Conservation (phyloP, 2,329 filamentous ascomycete genomes). For the Trichoderma arundinaceum region DNA sequence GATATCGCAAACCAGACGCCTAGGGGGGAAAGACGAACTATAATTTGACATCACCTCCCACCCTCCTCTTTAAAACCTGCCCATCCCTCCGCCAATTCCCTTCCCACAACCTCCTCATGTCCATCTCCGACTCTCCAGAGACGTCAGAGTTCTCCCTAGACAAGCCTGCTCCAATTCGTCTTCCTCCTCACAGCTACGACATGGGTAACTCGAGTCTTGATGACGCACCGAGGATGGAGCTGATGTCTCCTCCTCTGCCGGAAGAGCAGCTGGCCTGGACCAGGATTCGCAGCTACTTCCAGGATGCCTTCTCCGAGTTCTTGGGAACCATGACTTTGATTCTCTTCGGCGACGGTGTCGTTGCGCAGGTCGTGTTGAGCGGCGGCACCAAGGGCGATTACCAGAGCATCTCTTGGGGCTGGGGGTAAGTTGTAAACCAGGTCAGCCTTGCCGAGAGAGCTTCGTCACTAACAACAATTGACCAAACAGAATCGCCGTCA, state of each 20-base stretch:
- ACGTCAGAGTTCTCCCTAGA: slow-evolving; percentile 45
- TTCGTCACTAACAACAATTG: not conserved
- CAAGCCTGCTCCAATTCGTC: slow-evolving; percentile 40
- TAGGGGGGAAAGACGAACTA: slow-evolving; percentile 4
- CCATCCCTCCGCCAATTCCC: not conserved
- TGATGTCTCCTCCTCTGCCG: slow-evolving; percentile 26
- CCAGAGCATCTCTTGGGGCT: slow-evolving; percentile 57
- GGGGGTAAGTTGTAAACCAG: slow-evolving; percentile 49
- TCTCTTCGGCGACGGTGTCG: slow-evolving; percentile 72
- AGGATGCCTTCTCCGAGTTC: slow-evolving; percentile 70
- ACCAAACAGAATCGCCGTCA: slow-evolving; percentile 63
- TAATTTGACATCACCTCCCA: slow-evolving; percentile 27
- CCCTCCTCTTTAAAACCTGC: not conserved
- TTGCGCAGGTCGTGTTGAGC: slow-evolving; percentile 71
- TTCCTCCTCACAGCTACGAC: slow-evolving; percentile 41
- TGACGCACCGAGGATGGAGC: slow-evolving; percentile 4
- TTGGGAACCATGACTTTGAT: slow-evolving; percentile 71
- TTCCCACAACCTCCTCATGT: slow-evolving; percentile 37
- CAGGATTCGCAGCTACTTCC: slow-evolving; percentile 54
- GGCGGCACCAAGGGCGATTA: slow-evolving; percentile 54
- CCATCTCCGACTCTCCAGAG: slow-evolving; percentile 40
- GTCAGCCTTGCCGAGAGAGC: not conserved
- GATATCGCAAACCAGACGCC: slow-evolving; percentile 6
- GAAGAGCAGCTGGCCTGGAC: slow-evolving; percentile 54
- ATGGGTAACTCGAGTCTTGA: slow-evolving; percentile 21